Percentiles rank a stretch among this genome's conserved stretches.
Conservation (phyloP, 2,329 filamentous ascomycete species). For the Penicillium rolfsii region DNA sequence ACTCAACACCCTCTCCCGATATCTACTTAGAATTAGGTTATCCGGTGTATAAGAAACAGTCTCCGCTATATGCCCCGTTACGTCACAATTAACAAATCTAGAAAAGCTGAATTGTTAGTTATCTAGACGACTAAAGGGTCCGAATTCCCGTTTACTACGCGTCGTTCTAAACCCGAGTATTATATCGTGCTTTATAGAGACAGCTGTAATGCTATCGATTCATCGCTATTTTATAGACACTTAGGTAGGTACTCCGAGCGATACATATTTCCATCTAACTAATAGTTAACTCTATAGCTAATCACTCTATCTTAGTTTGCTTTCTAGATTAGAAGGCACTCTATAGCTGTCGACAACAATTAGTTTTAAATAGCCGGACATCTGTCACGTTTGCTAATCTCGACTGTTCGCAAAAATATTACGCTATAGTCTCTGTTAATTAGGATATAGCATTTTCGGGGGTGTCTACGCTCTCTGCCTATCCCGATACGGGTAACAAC, state of each 20-base stretch:
- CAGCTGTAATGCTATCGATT: background rate
- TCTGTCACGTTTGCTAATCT: conserved; percentile 1
- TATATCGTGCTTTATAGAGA: conserved; percentile 2
- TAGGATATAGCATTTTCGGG: background rate
- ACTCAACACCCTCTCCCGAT: background rate
- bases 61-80: conserved; percentile 1
- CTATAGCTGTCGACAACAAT: background rate
- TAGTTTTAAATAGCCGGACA: conserved; percentile 2
- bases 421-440: background rate
- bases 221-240: background rate
- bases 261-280: background rate
- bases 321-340: background rate
- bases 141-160: background rate
- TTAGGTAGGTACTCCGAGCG: background rate
- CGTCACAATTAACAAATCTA: background rate
- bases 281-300: background rate
- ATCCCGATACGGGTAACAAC: background rate
- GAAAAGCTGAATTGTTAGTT: background rate
- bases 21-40: conserved; percentile 1
- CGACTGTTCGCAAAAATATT: conserved; percentile 1
- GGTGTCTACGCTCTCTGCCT: background rate
- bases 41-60: conserved; percentile 1
- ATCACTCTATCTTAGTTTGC: conserved; percentile 3
- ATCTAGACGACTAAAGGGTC: background rate
- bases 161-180: conserved; percentile 1